Evolutionary conservation across 306 rosid genomes (phyloP), one percentile per base, ranked within the genome.

Genomic region (Hippophae gyantsensis): DNA sequence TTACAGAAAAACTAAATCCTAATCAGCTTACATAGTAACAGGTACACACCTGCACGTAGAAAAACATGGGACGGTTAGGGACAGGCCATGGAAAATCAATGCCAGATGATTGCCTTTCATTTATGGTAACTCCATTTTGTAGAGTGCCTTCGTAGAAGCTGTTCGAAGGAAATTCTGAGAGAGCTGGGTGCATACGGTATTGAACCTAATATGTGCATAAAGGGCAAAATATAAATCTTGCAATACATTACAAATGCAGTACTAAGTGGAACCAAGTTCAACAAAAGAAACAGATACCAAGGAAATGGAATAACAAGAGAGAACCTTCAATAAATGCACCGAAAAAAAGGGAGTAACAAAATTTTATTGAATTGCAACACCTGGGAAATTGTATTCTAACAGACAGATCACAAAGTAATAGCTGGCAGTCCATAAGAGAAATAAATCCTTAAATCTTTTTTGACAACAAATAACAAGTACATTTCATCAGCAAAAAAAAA

Each of bases 31-130:
- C 1, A 7, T 43, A 48, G 64, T 41, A 53, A 74, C 42, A 48
- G 38, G 38, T 32, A 18, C 64, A 62, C 76, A 93, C 99, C 99
- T 93, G 99, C 67, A 93, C 97, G 67, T 93, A 88, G 70, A 93
- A 93, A 70, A 93, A 86, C 99, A 93, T 93, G 60, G 99, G 99
- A 66, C 95, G 97, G 74, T 86, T 89, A 45, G 99, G 97, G 49
- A 93, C 97, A 51, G 99, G 99, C 99, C 99, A 93, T 32, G 99
- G 99, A 72, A 93, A 93, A 77, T 93, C 99, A 45, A 93, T 89
- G 81, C 99, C 97, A 4, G 97, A 49, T 40, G 86, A 87, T 61
- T 89, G 95, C 84, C 99, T 84, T 65, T 93, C 99, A 57, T 89
- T 93, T 61, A 93, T 84, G 70, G 95, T 93, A 18, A 93, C 99